phyloP scores from a whole-genome alignment of 106 monocot species.

The Amphibolis antarctica region DNA sequence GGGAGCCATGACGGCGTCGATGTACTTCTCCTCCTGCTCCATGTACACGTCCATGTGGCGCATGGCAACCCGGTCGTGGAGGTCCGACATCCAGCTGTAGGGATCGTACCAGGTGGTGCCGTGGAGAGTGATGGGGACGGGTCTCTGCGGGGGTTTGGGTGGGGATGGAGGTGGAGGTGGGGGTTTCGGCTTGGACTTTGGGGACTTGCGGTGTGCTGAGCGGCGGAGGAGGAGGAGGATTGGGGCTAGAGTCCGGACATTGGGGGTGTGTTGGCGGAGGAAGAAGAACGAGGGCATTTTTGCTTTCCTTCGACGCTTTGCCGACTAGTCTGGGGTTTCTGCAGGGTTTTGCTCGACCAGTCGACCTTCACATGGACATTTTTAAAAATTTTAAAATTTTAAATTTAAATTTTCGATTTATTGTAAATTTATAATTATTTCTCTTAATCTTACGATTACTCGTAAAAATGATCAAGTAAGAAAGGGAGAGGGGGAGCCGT shows the following conservation, averaged over 20 bases:
- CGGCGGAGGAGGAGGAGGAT: background rate
- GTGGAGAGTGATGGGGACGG: conserved; percentile 45
- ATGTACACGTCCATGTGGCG: conserved; percentile 91
- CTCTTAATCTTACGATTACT: no score
- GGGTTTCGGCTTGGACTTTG: background rate
- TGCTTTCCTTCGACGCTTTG: no score
- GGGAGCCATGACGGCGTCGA: conserved; percentile 54
- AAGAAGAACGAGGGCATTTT: no score
- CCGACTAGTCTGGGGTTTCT: no score
- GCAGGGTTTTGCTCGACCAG: no score
- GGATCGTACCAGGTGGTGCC: conserved; percentile 68
- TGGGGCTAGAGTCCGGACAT: background rate
- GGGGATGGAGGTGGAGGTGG: background rate
- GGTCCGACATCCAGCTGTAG: conserved; percentile 93
- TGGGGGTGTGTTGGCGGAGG: no score
- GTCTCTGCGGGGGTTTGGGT: background rate
- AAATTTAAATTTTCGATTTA: no score
- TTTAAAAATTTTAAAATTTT: no score
- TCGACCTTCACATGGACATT: no score
- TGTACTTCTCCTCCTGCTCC: conserved; percentile 89
- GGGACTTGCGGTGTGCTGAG: background rate
- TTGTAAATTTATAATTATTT: no score
- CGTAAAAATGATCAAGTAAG: no score
- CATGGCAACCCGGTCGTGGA: conserved; percentile 62
- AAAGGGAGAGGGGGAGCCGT: no score